Percentiles rank a stretch among this genome's conserved stretches.
Evolutionary conservation across 306 rosid genomes (phyloP).

Genomic region (barrel medic (Medicago truncatula)): DNA sequence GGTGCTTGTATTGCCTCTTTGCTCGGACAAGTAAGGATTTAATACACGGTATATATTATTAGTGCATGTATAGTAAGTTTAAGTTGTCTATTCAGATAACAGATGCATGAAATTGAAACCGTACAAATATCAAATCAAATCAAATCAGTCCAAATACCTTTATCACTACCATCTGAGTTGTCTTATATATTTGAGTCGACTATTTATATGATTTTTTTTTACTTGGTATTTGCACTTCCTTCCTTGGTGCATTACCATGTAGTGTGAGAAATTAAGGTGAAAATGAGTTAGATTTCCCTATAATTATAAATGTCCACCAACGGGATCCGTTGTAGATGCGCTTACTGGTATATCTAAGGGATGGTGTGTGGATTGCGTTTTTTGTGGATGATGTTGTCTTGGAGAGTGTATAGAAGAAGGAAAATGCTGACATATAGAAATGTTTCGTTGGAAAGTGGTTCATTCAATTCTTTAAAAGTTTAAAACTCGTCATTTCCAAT

Average conservation of each 20-base stretch:
- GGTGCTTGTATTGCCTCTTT: slow-evolving; percentile 99
- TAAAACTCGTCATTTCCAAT: not conserved
- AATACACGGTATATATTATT: slow-evolving; percentile 23
- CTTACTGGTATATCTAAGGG: not conserved
- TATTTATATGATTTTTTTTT: slow-evolving; percentile 25
- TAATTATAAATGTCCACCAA: not conserved
- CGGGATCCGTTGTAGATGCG: not conserved
- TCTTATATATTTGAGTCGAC: slow-evolving; percentile 19
- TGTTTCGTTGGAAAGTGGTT: not conserved
- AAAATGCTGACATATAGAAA: slow-evolving; percentile 3
- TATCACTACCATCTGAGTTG: slow-evolving; percentile 26
- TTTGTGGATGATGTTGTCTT: not conserved
- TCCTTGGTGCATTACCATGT: slow-evolving; percentile 4
- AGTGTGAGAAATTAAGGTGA: slow-evolving; percentile 4
- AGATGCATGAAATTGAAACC: slow-evolving; percentile 11
- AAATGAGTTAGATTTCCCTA: not conserved
- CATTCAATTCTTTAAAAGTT: not conserved
- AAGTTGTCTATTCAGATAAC: slow-evolving; percentile 30
- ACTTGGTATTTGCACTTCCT: slow-evolving; percentile 1
- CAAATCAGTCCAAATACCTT: not conserved
- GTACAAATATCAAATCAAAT: slow-evolving; percentile 23
- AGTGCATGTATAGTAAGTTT: slow-evolving; percentile 15
- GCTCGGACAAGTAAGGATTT: slow-evolving; percentile 89
- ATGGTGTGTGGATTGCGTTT: not conserved
- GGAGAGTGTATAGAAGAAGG: slow-evolving; percentile 1